Percentiles rank a stretch among this genome's conserved stretches.
Evolutionary conservation across 768 basidiomycete species (phyloP).

Genomic region (Omphalotus guepiniiformis): DNA sequence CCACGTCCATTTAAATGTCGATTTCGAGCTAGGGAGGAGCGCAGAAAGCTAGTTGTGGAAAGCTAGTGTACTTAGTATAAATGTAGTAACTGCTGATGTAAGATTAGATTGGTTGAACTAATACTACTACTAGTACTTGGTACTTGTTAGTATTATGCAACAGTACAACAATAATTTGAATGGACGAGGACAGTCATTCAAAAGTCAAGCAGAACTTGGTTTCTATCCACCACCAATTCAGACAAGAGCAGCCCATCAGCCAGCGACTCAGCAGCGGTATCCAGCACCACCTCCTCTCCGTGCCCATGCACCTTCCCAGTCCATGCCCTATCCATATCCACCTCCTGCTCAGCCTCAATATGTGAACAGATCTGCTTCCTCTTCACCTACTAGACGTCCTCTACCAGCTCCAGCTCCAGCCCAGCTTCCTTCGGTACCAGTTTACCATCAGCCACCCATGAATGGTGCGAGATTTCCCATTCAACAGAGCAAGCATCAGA

Average conservation of each 20-base stretch:
- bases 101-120: too few species aligned
- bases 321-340: neutral
- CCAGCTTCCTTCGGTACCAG: neutral
- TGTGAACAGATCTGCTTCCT: neutral
- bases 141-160: too few species aligned
- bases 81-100: too few species aligned
- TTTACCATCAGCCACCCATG: neutral
- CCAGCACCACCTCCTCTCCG: neutral
- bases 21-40: too few species aligned
- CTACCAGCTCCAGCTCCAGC: neutral
- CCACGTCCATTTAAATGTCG: too few species aligned
- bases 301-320: neutral
- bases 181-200: too few species aligned
- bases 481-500: neutral
- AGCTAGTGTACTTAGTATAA: too few species aligned
- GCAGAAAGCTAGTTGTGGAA: too few species aligned
- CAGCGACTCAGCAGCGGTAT: neutral
- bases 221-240: constrained; percentile 1
- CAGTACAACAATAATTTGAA: too few species aligned
- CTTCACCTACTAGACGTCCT: constrained; percentile 1
- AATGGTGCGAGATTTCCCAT: neutral
- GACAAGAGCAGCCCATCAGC: neutral
- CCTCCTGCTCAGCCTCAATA: neutral
- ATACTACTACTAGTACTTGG: too few species aligned
- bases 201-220: constrained; percentile 1